These are phyloP conservation scores for Salix suchowensis DNA, from an alignment of 345 rosid genomes.

Conservation along the genomic window DNA sequence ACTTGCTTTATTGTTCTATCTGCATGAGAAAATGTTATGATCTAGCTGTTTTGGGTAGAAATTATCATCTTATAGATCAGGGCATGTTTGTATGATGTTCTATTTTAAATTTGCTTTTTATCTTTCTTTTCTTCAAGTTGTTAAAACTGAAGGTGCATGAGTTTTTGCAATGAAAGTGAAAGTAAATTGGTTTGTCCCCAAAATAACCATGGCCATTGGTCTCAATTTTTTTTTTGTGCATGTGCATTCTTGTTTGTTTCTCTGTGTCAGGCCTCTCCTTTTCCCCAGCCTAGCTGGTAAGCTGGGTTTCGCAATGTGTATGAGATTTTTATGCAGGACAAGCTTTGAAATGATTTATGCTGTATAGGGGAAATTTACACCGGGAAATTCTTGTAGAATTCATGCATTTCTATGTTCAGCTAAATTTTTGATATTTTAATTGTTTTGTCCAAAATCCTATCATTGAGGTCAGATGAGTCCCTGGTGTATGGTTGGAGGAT, in stretches of 20 bases:
- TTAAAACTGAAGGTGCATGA: background rate
- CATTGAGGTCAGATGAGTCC: background rate
- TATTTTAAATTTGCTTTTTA: background rate
- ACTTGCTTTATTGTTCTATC: background rate
- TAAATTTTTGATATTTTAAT: background rate
- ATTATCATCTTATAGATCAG: background rate
- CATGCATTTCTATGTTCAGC: background rate
- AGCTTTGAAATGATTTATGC: background rate
- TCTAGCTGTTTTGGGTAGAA: background rate
- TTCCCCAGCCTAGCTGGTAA: background rate
- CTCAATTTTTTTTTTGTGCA: background rate
- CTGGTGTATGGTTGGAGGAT: background rate
- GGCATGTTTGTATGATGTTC: background rate
- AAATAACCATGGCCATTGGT: background rate
- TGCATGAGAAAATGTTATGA: background rate
- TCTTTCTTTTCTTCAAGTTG: background rate
- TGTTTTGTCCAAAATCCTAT: background rate
- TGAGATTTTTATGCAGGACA: background rate
- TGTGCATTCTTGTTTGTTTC: background rate
- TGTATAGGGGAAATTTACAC: background rate
- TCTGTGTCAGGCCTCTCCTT: background rate
- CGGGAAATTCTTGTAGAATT: background rate
- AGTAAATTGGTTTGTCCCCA: background rate
- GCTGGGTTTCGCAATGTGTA: background rate
- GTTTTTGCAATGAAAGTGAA: background rate